Base-by-base conservation (phyloP, 768 basidiomycete genomes). In the Hemileccinum impolitum region DNA sequence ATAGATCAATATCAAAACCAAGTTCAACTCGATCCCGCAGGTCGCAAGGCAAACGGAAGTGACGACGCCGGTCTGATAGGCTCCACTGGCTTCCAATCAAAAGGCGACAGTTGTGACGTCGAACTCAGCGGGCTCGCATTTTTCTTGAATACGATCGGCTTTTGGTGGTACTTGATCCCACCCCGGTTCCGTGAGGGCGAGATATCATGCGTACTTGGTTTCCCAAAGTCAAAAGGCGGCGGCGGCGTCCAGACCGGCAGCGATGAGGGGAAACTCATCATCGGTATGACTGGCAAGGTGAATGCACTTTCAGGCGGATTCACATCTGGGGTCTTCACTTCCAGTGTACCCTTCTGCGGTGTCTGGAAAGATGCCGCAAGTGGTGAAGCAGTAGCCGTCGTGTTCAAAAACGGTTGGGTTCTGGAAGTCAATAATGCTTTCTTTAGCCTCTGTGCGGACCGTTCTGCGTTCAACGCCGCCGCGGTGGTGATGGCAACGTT, bases 401-500 rank as follows among this genome's bases (percentile, higher is more conserved):
- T 77, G 60, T 88, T 91, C 35, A 91, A 66, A 31, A 87, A 66
- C 0, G 90, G 90, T 52, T 81, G 75, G 47, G 74, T 75, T 30
- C 89, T 78, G 1, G 74, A 75, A 6, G 71, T 62, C 19, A 90
- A 66, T 9, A 93, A 72, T 0, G 84, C 84, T 5, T 73, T 73
- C 67, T 91, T 92, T 47, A 93, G 73, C 51, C 73, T 77, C 43
- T 80, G 77, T 2, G 85, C 85, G 6, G 85, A 79, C 26, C 86
- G 75, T 66, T 93, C 91, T 0, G 88, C 84, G 51, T 89, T 87
- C 40, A 94, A 72, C 19, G 91, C 89, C 2, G 87, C 87, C 0
- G 89, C 87, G 0, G 90, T 89, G 5, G 82, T 84, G 8, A 76
- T 73, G 0, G 88, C 89, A 34, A 89, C 80, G 55, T 83, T 75